These are phyloP conservation scores for Volvariella volvacea DNA, from an alignment of 1,284 basidiomycete species.

Conservation along the genomic window DNA sequence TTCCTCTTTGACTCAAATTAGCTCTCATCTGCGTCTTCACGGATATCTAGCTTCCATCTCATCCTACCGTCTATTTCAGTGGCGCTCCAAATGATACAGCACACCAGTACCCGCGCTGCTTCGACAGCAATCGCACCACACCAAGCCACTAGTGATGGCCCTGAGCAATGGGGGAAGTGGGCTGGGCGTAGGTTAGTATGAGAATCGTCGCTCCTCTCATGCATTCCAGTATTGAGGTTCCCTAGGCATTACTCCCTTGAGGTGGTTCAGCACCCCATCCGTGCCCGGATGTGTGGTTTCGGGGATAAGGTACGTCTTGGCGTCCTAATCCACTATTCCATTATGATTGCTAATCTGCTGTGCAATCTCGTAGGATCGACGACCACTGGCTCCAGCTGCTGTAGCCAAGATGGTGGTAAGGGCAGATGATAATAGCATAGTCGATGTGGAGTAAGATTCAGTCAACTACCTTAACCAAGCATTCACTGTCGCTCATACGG, in stretches of 20 bases:
- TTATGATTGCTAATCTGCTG: slow-evolving; percentile 12
- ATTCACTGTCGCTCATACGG: slow-evolving; percentile 11
- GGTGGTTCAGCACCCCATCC: slow-evolving; percentile 79
- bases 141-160: slow-evolving; percentile 24
- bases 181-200: slow-evolving; percentile 46
- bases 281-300: slow-evolving; percentile 91
- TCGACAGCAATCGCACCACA: slow-evolving; percentile 24
- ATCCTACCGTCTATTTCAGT: slow-evolving; percentile 4
- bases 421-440: slow-evolving; percentile 57
- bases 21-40: slow-evolving; percentile 12
- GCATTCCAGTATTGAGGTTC: slow-evolving; percentile 6
- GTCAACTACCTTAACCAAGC: not conserved
- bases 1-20: slow-evolving; percentile 2
- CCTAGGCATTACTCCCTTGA: slow-evolving; percentile 74
- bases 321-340: slow-evolving; percentile 15
- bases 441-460: slow-evolving; percentile 69
- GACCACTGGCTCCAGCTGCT: slow-evolving; percentile 84
- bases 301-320: slow-evolving; percentile 73
- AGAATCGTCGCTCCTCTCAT: slow-evolving; percentile 6
- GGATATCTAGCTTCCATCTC: slow-evolving; percentile 4
- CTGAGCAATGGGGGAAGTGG: slow-evolving; percentile 56
- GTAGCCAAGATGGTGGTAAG: slow-evolving; percentile 76
- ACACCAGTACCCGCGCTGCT: slow-evolving; percentile 35
- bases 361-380: slow-evolving; percentile 63
- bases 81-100: slow-evolving; percentile 53